Conservation (phyloP, 2,329 filamentous ascomycete genomes). For the Leptographium procerum region DNA sequence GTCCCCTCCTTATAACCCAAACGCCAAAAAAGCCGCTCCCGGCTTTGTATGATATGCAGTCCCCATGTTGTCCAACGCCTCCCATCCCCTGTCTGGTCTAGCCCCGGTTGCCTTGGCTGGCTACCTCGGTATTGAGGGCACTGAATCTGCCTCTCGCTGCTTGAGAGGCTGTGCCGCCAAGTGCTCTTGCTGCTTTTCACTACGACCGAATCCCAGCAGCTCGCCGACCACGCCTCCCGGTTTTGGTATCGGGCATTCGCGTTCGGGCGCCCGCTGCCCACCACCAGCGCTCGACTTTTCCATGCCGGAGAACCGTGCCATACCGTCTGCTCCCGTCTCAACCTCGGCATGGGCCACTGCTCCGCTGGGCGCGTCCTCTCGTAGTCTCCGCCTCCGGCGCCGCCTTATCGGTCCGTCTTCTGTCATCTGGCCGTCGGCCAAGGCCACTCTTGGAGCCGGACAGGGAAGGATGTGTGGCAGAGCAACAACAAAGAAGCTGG, state of each 20-base stretch:
- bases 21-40: neutral
- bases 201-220: constrained; percentile 48
- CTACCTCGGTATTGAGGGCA: neutral
- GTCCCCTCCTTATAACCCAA: neutral
- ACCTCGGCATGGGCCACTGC: constrained; percentile 21
- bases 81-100: neutral
- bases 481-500: constrained; percentile 85
- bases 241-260: constrained; percentile 89
- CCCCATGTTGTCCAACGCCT: neutral
- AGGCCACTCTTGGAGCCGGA: constrained; percentile 64
- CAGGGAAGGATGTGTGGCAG: constrained; percentile 87
- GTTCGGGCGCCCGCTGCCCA: constrained; percentile 30
- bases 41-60: neutral
- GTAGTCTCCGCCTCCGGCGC: constrained; percentile 22
- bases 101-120: neutral
- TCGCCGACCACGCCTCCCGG: constrained; percentile 53
- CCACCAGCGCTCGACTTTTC: constrained; percentile 27
- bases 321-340: constrained; percentile 28
- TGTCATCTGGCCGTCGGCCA: constrained; percentile 54
- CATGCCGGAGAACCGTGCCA: constrained; percentile 33
- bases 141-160: neutral
- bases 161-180: neutral
- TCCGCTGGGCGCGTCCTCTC: neutral
- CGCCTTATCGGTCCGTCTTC: constrained; percentile 25
- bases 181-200: neutral